phyloP scores from a whole-genome alignment of 116 monocot genomes.

The Phalaenopsis hybrid region DNA sequence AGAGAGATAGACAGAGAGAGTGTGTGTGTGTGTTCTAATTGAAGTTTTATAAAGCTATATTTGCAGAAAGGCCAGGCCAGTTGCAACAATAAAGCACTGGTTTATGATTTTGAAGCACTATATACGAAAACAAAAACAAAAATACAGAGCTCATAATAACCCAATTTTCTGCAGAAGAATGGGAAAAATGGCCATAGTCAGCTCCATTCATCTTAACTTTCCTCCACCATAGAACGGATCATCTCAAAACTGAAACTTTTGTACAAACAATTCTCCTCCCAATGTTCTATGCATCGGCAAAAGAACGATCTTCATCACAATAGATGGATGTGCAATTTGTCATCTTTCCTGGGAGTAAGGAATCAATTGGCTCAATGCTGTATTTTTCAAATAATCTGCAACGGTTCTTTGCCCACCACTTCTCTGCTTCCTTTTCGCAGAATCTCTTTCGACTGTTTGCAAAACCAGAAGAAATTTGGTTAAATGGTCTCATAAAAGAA shows the following conservation, averaged over 20 bases:
- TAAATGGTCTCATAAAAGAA: neutral
- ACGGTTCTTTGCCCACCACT: constrained; percentile 79
- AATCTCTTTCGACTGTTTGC: constrained; percentile 64
- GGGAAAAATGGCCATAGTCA: neutral
- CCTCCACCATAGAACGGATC: neutral
- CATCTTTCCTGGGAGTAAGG: constrained; percentile 13
- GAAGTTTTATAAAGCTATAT: neutral
- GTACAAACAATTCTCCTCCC: neutral
- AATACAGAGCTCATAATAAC: neutral
- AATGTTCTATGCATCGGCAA: neutral
- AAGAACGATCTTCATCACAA: neutral
- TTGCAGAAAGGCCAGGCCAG: neutral
- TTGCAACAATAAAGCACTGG: neutral
- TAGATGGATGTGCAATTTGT: constrained; percentile 1
- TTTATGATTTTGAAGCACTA: neutral
- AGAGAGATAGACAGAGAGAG: no score
- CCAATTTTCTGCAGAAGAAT: neutral
- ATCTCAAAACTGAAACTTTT: neutral
- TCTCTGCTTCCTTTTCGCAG: constrained; percentile 59
- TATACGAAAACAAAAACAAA: neutral
- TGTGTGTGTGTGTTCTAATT: neutral
- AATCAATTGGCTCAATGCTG: constrained; percentile 20
- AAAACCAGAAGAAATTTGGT: neutral
- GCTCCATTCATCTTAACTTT: neutral
- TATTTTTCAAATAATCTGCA: constrained; percentile 43